A percentile compares a stretch with the other conserved stretches of the same genome.
phyloP scores from a whole-genome alignment of 805 yeast genomes.

The Ogataea methylovora region DNA sequence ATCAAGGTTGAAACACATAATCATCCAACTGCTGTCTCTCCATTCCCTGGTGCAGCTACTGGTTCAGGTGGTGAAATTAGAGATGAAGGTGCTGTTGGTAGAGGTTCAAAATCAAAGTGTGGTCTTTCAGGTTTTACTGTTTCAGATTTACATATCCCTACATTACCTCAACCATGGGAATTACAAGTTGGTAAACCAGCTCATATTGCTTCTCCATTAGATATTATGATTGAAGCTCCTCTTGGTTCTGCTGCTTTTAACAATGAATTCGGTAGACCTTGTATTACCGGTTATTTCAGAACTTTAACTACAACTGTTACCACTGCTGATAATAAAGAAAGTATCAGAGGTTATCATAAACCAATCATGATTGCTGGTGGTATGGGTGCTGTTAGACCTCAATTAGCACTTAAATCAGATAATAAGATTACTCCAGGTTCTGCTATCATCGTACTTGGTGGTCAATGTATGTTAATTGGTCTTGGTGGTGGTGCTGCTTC shows the following conservation, averaged over 20 bases:
- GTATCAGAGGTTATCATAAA: slow-evolving; percentile 93
- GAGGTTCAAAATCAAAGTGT: slow-evolving; percentile 96
- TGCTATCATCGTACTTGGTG: slow-evolving; percentile 88
- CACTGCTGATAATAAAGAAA: slow-evolving; percentile 53
- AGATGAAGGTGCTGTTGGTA: slow-evolving; percentile 99
- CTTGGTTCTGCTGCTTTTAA: slow-evolving; percentile 97
- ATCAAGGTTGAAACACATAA: slow-evolving; percentile 98
- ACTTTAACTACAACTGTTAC: slow-evolving; percentile 79
- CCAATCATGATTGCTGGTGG: slow-evolving; percentile 99
- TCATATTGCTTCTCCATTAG: slow-evolving; percentile 89
- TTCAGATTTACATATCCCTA: slow-evolving; percentile 84
- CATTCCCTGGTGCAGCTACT: slow-evolving; percentile 99
- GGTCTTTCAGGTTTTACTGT: slow-evolving; percentile 93
- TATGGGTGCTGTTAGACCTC: slow-evolving; percentile 93
- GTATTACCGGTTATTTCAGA: slow-evolving; percentile 93
- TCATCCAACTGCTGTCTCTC: slow-evolving; percentile 99
- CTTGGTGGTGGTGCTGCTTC: slow-evolving; percentile 99
- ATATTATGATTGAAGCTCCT: slow-evolving; percentile 96
- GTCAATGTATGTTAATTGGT: slow-evolving; percentile 96
- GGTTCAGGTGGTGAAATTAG: slow-evolving; percentile 99
- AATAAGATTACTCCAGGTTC: slow-evolving; percentile 88
- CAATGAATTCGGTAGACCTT: slow-evolving; percentile 98
- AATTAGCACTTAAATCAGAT: slow-evolving; percentile 73
- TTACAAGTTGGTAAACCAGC: slow-evolving; percentile 79
- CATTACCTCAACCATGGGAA: slow-evolving; percentile 92